A percentile compares a stretch with the other conserved stretches of the same genome.
Conservation (phyloP, 441 rosid genomes). For the Raphanus hybrid region DNA sequence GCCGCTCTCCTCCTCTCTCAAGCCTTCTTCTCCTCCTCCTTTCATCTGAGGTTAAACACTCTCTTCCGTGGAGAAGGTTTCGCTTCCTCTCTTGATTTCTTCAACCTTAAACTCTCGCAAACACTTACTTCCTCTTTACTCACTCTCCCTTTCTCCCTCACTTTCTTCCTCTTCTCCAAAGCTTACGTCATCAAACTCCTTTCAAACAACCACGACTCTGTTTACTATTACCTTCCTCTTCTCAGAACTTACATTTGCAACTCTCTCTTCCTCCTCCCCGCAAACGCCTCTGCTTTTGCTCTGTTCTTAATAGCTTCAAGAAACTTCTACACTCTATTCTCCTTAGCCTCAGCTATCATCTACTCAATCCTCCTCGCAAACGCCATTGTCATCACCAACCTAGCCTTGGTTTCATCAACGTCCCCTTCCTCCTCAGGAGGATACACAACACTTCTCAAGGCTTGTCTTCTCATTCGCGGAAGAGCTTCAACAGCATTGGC, state of each 20-base stretch:
- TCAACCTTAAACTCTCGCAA: slow-evolving; percentile 77
- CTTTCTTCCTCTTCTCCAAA: slow-evolving; percentile 76
- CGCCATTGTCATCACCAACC: slow-evolving; percentile 60
- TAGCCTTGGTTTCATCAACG: slow-evolving; percentile 58
- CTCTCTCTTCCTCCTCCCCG: slow-evolving; percentile 61
- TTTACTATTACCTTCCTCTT: slow-evolving; percentile 58
- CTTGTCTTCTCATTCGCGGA: slow-evolving; percentile 59
- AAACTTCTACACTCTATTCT: slow-evolving; percentile 44
- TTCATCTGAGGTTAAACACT: slow-evolving; percentile 43
- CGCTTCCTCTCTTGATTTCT: slow-evolving; percentile 68
- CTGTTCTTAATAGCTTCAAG: slow-evolving; percentile 58
- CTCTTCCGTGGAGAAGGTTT: slow-evolving; percentile 73
- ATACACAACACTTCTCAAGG: slow-evolving; percentile 56
- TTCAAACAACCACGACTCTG: slow-evolving; percentile 34
- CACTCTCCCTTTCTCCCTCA: slow-evolving; percentile 72
- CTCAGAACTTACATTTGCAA: slow-evolving; percentile 60
- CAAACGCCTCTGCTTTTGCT: slow-evolving; percentile 72
- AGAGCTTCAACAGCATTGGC: slow-evolving; percentile 66
- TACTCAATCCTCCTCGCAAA: slow-evolving; percentile 72
- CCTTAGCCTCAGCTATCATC: slow-evolving; percentile 60
- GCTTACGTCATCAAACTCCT: slow-evolving; percentile 52
- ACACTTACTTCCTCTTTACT: slow-evolving; percentile 59
- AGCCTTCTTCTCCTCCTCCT: slow-evolving; percentile 47
- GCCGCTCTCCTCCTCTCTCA: slow-evolving; percentile 46
- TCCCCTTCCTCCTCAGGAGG: slow-evolving; percentile 50